These are phyloP conservation scores for Pythium diclinum DNA, from an alignment of 352 stramenopile species.

Conservation along the genomic window DNA sequence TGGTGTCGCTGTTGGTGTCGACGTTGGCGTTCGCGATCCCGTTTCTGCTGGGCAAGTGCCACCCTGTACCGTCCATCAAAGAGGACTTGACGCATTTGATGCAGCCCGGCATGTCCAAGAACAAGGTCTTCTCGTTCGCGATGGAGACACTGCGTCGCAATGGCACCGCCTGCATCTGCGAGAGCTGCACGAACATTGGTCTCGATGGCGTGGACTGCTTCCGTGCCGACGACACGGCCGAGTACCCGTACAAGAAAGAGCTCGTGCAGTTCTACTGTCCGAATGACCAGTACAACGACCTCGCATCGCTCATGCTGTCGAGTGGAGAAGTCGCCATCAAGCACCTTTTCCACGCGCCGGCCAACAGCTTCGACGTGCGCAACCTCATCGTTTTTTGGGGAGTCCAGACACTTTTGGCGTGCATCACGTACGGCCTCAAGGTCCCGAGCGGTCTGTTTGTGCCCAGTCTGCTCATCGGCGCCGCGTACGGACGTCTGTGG, in stretches of 20 bases:
- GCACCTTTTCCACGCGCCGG: conserved; percentile 93
- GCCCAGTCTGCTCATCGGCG: conserved; percentile 92
- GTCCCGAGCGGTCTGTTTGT: conserved; percentile 97
- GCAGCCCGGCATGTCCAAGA: conserved; percentile 35
- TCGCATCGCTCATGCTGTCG: conserved; percentile 94
- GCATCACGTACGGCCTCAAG: conserved; percentile 95
- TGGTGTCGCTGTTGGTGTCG: conserved; percentile 58
- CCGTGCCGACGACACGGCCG: conserved; percentile 57
- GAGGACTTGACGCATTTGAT: conserved; percentile 52
- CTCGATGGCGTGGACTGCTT: conserved; percentile 61
- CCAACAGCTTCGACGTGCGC: conserved; percentile 67
- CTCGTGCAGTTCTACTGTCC: conserved; percentile 95
- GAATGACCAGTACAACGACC: conserved; percentile 96
- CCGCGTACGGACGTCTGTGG: conserved; percentile 92
- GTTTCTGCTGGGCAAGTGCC: conserved; percentile 64
- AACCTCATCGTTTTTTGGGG: conserved; percentile 76
- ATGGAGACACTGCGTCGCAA: conserved; percentile 72
- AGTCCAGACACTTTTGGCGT: conserved; percentile 78
- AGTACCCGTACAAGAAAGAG: conserved; percentile 83
- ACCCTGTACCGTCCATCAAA: conserved; percentile 48
- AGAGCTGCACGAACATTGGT: conserved; percentile 49
- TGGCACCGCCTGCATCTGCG: conserved; percentile 66
- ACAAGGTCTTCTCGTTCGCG: conserved; percentile 63
- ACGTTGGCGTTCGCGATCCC: conserved; percentile 60
- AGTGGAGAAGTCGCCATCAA: conserved; percentile 93